Conservation (phyloP, 805 yeast species). For the Candida broadrunensis region DNA sequence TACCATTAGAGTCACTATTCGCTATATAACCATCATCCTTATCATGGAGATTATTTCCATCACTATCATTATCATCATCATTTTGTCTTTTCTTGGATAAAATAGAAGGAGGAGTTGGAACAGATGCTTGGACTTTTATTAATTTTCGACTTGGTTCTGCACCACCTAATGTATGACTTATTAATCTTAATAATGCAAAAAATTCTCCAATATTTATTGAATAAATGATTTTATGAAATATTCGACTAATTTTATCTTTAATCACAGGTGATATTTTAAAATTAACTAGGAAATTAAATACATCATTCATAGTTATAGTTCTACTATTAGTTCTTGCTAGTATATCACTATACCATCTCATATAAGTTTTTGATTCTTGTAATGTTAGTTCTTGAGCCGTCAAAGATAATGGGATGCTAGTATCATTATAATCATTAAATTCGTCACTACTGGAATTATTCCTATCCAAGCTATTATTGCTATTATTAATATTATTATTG, state of each 20-base stretch:
- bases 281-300: slow-evolving; percentile 73
- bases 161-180: slow-evolving; percentile 67
- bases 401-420: slow-evolving; percentile 59
- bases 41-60: slow-evolving; percentile 23
- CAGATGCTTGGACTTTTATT: slow-evolving; percentile 55
- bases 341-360: slow-evolving; percentile 91
- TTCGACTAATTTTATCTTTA: slow-evolving; percentile 48
- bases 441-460: not conserved
- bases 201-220: slow-evolving; percentile 85
- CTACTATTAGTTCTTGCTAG: slow-evolving; percentile 66
- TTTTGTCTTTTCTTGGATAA: slow-evolving; percentile 55
- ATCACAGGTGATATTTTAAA: slow-evolving; percentile 58
- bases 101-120: slow-evolving; percentile 80
- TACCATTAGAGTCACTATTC: slow-evolving; percentile 1
- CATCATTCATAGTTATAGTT: slow-evolving; percentile 69
- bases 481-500: not conserved
- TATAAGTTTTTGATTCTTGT: slow-evolving; percentile 79
- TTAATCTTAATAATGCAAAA: slow-evolving; percentile 78
- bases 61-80: slow-evolving; percentile 34
- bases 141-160: slow-evolving; percentile 50
- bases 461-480: not conserved
- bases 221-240: slow-evolving; percentile 49
- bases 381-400: slow-evolving; percentile 64
- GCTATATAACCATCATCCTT: not conserved
- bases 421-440: slow-evolving; percentile 20